phyloP scores from a whole-genome alignment of 2,329 filamentous ascomycete genomes.

The Pseudopyrenochaeta lycopersici region DNA sequence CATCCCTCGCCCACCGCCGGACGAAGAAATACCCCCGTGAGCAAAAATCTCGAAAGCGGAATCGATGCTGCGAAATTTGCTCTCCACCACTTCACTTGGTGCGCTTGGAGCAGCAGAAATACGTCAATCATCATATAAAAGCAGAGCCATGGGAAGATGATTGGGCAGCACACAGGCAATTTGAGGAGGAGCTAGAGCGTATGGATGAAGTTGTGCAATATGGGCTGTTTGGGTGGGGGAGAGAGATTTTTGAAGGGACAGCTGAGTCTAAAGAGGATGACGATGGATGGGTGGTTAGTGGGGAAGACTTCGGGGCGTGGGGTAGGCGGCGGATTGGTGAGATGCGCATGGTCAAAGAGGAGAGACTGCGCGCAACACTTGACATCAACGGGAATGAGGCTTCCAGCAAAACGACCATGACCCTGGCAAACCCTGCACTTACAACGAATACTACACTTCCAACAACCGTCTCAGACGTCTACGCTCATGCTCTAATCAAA shows the following conservation, averaged over 20 bases:
- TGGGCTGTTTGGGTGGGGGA: slow-evolving; percentile 1
- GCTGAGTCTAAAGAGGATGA: not conserved
- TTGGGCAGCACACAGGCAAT: not conserved
- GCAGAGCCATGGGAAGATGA: not conserved
- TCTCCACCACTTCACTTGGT: not conserved
- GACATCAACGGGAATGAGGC: not conserved
- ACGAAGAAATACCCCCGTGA: not conserved
- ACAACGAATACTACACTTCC: slow-evolving; percentile 7
- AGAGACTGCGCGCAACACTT: slow-evolving; percentile 1
- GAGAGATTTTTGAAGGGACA: not conserved
- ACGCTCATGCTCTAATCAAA: slow-evolving; percentile 2
- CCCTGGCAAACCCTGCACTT: not conserved
- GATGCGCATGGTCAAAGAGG: slow-evolving; percentile 16
- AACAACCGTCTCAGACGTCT: slow-evolving; percentile 3
- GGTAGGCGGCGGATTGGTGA: slow-evolving; percentile 13
- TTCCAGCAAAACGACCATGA: not conserved
- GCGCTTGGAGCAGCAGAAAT: not conserved
- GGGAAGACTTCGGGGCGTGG: slow-evolving; percentile 15
- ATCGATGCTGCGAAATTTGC: not conserved
- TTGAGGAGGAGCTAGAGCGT: not conserved
- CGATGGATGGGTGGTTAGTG: not conserved
- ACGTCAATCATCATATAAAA: not conserved
- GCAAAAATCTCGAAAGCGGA: not conserved
- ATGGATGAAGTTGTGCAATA: slow-evolving; percentile 8
- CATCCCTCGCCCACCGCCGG: slow-evolving; percentile 7